These are phyloP conservation scores for Aschersonia sp. DNA, from an alignment of 2,329 filamentous ascomycete genomes.

Conservation along the genomic window DNA sequence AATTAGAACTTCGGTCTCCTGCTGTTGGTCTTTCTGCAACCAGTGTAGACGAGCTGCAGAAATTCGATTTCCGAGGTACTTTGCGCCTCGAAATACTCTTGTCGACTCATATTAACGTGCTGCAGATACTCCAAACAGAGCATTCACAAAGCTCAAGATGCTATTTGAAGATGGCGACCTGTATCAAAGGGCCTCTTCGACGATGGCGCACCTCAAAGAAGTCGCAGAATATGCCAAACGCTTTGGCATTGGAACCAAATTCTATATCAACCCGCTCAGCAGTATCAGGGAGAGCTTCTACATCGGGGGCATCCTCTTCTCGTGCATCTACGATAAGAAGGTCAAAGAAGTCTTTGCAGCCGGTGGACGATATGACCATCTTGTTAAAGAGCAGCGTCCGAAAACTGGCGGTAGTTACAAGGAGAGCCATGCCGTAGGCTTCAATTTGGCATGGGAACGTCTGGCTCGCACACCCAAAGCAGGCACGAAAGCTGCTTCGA, in stretches of 20 bases:
- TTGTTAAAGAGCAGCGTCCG: constrained; percentile 74
- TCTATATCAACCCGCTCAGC: constrained; percentile 74
- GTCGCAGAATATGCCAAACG: constrained; percentile 64
- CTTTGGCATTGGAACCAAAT: constrained; percentile 60
- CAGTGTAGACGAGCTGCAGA: constrained; percentile 76
- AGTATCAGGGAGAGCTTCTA: constrained; percentile 91
- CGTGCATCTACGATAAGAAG: constrained; percentile 78
- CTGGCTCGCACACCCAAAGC: constrained; percentile 51
- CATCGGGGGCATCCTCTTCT: constrained; percentile 71
- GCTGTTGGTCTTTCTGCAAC: constrained; percentile 73
- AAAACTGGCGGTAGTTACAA: constrained; percentile 47
- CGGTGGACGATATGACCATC: constrained; percentile 80
- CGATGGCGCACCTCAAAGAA: constrained; percentile 66
- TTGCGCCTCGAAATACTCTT: not conserved
- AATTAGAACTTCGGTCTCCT: constrained; percentile 68
- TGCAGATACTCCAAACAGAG: constrained; percentile 39
- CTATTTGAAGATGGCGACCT: constrained; percentile 50
- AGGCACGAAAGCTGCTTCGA: constrained; percentile 45
- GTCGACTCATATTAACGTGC: constrained; percentile 7
- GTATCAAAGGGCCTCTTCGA: constrained; percentile 60
- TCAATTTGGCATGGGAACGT: constrained; percentile 80
- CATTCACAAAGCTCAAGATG: constrained; percentile 41
- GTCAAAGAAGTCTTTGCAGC: constrained; percentile 79
- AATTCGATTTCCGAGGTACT: constrained; percentile 76
- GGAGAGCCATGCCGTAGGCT: constrained; percentile 75